phyloP scores from a whole-genome alignment of 2,329 filamentous ascomycete genomes.

The Neoascochyta sp. region DNA sequence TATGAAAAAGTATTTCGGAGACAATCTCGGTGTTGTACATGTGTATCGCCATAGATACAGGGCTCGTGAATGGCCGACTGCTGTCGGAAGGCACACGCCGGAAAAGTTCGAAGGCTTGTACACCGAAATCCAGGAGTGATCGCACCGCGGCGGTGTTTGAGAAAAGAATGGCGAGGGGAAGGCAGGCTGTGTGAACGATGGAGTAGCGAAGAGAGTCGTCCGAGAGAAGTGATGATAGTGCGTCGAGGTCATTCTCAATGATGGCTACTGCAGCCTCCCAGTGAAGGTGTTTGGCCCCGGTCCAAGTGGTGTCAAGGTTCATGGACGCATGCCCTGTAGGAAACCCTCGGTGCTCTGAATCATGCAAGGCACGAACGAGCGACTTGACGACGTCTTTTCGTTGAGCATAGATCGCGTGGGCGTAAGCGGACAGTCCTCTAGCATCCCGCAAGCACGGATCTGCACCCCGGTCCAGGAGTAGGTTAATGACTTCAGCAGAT shows the following conservation, averaged over 20 bases:
- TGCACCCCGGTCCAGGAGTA: slow-evolving; percentile 8
- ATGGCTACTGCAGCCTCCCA: slow-evolving; percentile 8
- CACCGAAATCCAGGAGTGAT: slow-evolving; percentile 7
- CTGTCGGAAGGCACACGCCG: slow-evolving; percentile 3
- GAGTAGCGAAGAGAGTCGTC: slow-evolving; percentile 2
- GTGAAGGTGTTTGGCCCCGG: slow-evolving; percentile 8
- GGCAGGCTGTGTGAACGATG: slow-evolving; percentile 6
- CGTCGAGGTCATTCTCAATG: slow-evolving; percentile 4
- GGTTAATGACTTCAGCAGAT: slow-evolving; percentile 7
- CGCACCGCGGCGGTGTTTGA: slow-evolving; percentile 4
- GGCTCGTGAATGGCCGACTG: slow-evolving; percentile 9
- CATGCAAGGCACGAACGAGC: slow-evolving; percentile 1
- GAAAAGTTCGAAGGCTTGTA: slow-evolving; percentile 7
- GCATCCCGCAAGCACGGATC: slow-evolving; percentile 8
- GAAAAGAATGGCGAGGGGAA: slow-evolving; percentile 8
- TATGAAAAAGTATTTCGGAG: slow-evolving; percentile 5
- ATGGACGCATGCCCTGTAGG: slow-evolving; percentile 7
- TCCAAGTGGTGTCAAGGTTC: slow-evolving; percentile 8
- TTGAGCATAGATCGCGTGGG: slow-evolving; percentile 7
- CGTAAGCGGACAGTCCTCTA: slow-evolving; percentile 7
- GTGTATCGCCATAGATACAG: slow-evolving; percentile 6
- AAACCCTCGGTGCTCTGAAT: slow-evolving; percentile 3
- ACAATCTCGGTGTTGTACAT: background rate
- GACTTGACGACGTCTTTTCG: slow-evolving; percentile 6
- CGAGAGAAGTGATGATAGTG: slow-evolving; percentile 3